Evolutionary conservation across 441 rosid genomes (phyloP), one percentile per base, ranked within the genome.

Genomic region (Geranium incanum): DNA sequence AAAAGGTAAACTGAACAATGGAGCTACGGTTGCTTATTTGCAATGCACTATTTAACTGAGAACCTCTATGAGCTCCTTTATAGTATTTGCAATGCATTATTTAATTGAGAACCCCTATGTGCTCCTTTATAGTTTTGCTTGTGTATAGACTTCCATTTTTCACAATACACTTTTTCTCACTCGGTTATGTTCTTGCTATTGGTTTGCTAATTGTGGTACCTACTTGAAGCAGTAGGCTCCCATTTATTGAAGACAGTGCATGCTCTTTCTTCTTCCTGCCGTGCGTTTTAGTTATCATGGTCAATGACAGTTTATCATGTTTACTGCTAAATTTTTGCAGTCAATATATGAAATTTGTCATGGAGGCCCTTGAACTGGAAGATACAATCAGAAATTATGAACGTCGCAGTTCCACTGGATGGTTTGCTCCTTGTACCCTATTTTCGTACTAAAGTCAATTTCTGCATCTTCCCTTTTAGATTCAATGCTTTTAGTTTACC

Each of bases 371-470:
- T 74, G 87, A 86, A 81, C 86, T 95, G 73, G 98, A 95, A 86
- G 99, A 95, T 78, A 88, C 91, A 48, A 84, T 95, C 84, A 95
- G 85, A 81, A 95, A 88, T 75, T 86, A 85, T 78, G 99, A 89
- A 69, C 90, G 90, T 0, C 78, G 91, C 78, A 83, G 76, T 80
- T 83, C 92, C 67, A 92, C 91, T 71, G 97, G 98, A 86, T 95
- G 99, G 99, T 92, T 78, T 76, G 84, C 71, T 82, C 73, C 79
- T 69, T 12, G 12, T 50, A 71, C 68, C 11, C 43, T 66, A n/a
- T 45, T 67, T 74, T 71, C 37, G 0, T 45, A 45, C 77, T 75
- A 43, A 38, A 62, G 67, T 36, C 74, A 68, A 70, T 72, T 57
- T 70, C 52, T 36, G 0, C 70, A 68, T 76, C 68, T 68, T 71